Evolutionary conservation across 306 rosid species (phyloP).

Genomic region (Abrus pulchellus): DNA sequence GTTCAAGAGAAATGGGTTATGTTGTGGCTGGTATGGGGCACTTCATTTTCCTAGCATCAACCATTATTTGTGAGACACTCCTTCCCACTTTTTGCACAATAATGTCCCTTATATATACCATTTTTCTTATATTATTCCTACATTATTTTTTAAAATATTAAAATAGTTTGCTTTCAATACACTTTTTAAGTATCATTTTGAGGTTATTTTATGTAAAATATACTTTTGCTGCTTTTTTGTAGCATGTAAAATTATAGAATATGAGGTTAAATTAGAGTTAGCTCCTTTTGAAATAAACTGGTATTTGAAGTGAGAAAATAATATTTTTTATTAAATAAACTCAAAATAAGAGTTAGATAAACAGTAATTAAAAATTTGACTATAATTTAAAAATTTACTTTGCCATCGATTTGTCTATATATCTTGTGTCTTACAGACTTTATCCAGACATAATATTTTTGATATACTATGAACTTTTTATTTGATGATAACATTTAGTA

Average conservation of each 20-base stretch:
- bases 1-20: constrained; percentile 6
- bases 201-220: constrained; percentile 2
- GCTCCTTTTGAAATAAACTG: not conserved
- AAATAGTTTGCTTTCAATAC: not conserved
- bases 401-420: no score
- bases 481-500: no score
- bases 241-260: not conserved
- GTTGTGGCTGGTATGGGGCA: constrained; percentile 31
- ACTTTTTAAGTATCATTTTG: not conserved
- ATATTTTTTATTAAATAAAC: no score
- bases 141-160: not conserved
- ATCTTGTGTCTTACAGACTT: no score
- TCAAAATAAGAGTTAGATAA: no score
- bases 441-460: no score
- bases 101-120: not conserved
- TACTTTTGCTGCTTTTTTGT: not conserved
- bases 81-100: constrained; percentile 9
- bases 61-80: constrained; percentile 15
- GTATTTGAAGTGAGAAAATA: not conserved
- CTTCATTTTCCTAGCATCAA: constrained; percentile 5
- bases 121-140: not conserved
- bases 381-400: no score
- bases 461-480: no score
- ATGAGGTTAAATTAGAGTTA: not conserved
- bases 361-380: no score